Conservation (phyloP, 2,329 filamentous ascomycete species). For the Fusarium sp. region DNA sequence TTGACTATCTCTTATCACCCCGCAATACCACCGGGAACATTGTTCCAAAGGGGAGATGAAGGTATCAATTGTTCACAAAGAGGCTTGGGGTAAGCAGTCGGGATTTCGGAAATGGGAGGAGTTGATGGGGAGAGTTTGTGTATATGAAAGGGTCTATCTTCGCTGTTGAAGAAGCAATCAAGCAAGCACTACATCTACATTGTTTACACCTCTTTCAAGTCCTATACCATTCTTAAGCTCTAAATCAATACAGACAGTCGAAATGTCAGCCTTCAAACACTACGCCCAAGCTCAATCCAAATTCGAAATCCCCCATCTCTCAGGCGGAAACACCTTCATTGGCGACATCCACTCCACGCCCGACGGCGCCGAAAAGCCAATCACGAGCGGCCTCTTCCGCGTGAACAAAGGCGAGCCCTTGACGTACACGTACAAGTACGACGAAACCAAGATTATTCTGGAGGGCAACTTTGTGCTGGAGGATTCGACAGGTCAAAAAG, state of each 20-base stretch:
- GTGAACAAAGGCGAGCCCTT: conserved; percentile 75
- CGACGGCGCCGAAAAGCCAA: conserved; percentile 67
- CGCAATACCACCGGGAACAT: conserved; percentile 23
- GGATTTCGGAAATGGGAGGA: background rate
- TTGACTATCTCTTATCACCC: conserved; percentile 33
- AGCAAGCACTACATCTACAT: conserved; percentile 3
- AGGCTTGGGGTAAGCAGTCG: background rate
- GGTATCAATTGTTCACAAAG: background rate
- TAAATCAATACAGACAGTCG: no score
- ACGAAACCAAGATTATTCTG: conserved; percentile 80
- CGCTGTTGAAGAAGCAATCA: conserved; percentile 4
- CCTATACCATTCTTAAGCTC: no score
- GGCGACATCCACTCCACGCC: conserved; percentile 71
- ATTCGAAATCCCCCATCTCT: conserved; percentile 73
- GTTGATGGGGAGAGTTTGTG: background rate
- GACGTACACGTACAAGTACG: conserved; percentile 76
- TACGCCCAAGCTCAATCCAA: conserved; percentile 67
- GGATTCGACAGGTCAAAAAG: conserved; percentile 70
- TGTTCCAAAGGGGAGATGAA: conserved; percentile 33
- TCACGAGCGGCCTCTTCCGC: conserved; percentile 73
- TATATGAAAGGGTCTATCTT: conserved; percentile 28
- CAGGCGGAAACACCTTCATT: conserved; percentile 75
- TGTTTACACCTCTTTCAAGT: background rate
- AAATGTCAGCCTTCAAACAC: conserved; percentile 62
- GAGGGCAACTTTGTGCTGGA: conserved; percentile 74